Conservation (phyloP, 2,329 filamentous ascomycete species). For the Penicillium sclerotiorum region DNA sequence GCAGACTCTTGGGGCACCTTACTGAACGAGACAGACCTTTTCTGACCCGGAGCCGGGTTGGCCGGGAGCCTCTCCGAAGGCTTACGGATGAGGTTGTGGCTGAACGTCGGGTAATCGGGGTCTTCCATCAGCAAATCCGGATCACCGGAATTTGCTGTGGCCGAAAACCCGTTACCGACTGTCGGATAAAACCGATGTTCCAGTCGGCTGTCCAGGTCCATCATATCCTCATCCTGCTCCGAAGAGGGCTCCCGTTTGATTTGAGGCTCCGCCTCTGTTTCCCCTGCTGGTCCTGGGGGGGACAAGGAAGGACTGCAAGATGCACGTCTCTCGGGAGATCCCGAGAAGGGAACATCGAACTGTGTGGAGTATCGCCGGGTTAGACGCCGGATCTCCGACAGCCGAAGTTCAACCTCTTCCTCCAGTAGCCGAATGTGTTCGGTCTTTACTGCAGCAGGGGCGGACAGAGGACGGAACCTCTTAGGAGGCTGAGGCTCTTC, state of each 20-base stretch:
- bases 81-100: conserved; percentile 45
- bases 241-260: not conserved
- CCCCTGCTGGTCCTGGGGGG: too few relatives aligned
- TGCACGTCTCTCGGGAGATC: not conserved
- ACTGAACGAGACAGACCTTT: too few relatives aligned
- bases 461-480: not conserved
- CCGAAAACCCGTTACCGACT: conserved; percentile 62
- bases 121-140: conserved; percentile 65
- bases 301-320: too few relatives aligned
- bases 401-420: too few relatives aligned
- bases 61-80: not conserved
- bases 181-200: conserved; percentile 65
- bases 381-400: not conserved
- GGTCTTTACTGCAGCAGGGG: too few relatives aligned
- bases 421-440: not conserved
- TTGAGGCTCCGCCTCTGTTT: too few relatives aligned
- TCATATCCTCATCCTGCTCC: not conserved
- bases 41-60: not conserved
- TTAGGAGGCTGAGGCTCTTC: not conserved
- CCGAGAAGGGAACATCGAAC: not conserved
- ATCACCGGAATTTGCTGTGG: conserved; percentile 62
- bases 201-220: not conserved
- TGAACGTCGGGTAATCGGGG: conserved; percentile 58
- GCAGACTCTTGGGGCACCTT: too few relatives aligned
- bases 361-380: not conserved